phyloP scores from a whole-genome alignment of 208 protist genomes.

The Trypanosoma lewisi region DNA sequence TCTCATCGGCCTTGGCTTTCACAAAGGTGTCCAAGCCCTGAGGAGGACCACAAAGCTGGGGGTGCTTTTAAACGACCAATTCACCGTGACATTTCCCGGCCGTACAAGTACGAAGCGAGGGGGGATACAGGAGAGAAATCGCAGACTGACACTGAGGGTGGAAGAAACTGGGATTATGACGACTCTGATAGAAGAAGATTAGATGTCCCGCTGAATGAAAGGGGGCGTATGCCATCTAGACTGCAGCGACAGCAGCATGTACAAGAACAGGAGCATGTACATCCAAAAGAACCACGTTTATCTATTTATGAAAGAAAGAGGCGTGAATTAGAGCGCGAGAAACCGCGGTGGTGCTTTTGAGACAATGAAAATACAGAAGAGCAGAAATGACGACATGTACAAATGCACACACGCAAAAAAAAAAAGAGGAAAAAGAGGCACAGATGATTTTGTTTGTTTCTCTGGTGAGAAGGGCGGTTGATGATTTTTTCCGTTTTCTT shows the following conservation, averaged over 20 bases:
- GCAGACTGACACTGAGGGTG: constrained; percentile 19
- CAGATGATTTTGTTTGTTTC: background rate
- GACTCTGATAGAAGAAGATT: background rate
- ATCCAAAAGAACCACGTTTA: background rate
- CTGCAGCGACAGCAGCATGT: background rate
- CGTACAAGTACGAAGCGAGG: constrained; percentile 26
- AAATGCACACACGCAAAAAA: background rate
- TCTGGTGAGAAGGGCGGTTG: background rate
- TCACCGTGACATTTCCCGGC: constrained; percentile 18
- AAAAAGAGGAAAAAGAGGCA: background rate
- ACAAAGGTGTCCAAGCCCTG: background rate
- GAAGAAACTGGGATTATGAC: background rate
- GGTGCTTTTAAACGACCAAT: background rate
- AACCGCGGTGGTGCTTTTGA: constrained; percentile 40
- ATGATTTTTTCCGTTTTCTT: background rate
- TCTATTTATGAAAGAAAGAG: constrained; percentile 37
- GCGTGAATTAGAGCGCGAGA: constrained; percentile 19
- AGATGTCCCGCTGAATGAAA: background rate
- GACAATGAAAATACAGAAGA: background rate
- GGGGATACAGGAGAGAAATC: constrained; percentile 17
- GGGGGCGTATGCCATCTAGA: background rate
- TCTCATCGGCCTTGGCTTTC: constrained; percentile 15
- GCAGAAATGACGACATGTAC: background rate
- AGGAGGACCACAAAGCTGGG: background rate
- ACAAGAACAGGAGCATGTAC: background rate